Base-by-base conservation (phyloP, 2,329 filamentous ascomycete genomes). In the Aspergillus bombycis region DNA sequence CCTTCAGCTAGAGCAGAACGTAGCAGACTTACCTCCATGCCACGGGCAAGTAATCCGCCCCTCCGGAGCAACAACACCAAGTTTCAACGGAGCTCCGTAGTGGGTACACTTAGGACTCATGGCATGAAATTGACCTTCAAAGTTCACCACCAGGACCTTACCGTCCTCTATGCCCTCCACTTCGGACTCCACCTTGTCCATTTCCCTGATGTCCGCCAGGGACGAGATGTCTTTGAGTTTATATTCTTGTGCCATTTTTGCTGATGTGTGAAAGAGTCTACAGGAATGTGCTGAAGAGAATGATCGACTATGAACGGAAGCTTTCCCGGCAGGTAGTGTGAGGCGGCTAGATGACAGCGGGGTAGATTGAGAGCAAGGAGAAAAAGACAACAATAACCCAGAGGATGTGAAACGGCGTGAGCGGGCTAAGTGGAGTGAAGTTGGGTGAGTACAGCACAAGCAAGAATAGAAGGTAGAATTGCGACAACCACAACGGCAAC, bases 41-140 rank as follows among this genome's bases (percentile, higher is more conserved):
- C 95, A 98, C 4, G 94, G 93, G 77, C 95, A 99, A 8, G 92
- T 97, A 66, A 99, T 79, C 57, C 93, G 86, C 6, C 95, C 95
- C 69, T 91, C 89, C 3, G 88, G 87, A 9, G 92, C 92, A 67
- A 99, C 80, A 9, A 98, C 89, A 60, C 95, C 95, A 70, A 94
- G 93, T 59, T 89, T 88, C 68, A 99, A 81, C 16, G 95, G 95
- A 46, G 94, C 95, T 38, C 95, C 94, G 76, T 96, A 98, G 80
- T 98, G 94, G 16, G 87, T 89, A 75, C 95, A 99, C 70, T 90
- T 95, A 45, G 92, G 83, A 41, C 91, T 93, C 41, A 96, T 78
- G 34, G 94, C 95, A 75, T 94, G 89, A 19, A 94, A 82, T 70
- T 90, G 87, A 69, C 90, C 91, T 60, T 88, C 88, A 12, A 90